Evolutionary conservation across 2,329 filamentous ascomycete genomes (phyloP).

Genomic region (Penicillium janthinellum): DNA sequence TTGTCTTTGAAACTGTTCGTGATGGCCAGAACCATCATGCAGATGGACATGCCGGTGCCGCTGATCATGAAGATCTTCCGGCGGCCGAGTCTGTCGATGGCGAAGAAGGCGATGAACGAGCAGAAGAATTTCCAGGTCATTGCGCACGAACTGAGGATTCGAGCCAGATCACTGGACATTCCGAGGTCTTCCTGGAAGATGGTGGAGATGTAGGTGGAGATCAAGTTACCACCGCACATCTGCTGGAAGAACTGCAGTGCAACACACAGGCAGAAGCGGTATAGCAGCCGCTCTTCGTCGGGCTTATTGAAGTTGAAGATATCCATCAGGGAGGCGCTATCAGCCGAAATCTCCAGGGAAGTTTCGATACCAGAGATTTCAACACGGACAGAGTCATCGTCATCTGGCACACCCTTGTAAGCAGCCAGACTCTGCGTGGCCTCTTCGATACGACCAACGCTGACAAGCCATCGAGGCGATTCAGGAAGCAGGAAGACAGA

Average conservation of each 20-base stretch:
- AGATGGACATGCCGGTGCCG: conserved; percentile 55
- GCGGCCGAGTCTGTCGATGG: conserved; percentile 54
- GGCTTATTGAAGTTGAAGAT: conserved; percentile 49
- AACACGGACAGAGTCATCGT: conserved; percentile 44
- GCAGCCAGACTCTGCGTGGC: conserved; percentile 32
- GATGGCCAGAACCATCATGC: conserved; percentile 56
- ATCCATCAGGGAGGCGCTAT: conserved; percentile 52
- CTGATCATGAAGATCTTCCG: conserved; percentile 56
- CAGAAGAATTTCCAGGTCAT: conserved; percentile 59
- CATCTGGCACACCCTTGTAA: conserved; percentile 48
- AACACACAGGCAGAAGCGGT: conserved; percentile 17
- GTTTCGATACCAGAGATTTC: conserved; percentile 53
- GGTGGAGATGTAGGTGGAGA: conserved; percentile 12
- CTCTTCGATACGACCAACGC: conserved; percentile 40
- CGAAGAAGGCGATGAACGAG: conserved; percentile 53
- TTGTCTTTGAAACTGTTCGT: conserved; percentile 31
- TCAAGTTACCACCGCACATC: conserved; percentile 18
- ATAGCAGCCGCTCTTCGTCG: conserved; percentile 38
- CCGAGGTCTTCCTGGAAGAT: conserved; percentile 17
- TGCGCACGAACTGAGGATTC: conserved; percentile 50
- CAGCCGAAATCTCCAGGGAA: conserved; percentile 45
- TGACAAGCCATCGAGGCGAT: conserved; percentile 32
- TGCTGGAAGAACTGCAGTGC: conserved; percentile 20
- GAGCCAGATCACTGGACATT: conserved; percentile 19
- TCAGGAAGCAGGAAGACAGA: conserved; percentile 27